A percentile compares a stretch with the other conserved stretches of the same genome.
Conservation (phyloP, 202 grass and related monocot genomes). For the Schoenoplectus triqueter region DNA sequence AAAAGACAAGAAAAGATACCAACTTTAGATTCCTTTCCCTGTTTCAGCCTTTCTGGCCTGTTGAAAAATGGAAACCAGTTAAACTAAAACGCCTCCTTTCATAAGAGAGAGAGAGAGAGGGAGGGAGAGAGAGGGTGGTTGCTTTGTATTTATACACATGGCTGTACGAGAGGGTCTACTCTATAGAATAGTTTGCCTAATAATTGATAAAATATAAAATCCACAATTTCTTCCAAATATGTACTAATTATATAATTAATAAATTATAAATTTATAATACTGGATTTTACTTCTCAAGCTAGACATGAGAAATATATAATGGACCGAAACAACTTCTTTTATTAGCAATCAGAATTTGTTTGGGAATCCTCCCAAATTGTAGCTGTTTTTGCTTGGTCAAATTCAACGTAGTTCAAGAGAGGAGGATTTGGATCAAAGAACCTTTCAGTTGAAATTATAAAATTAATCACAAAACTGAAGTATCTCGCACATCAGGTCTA, state of each 20-base stretch:
- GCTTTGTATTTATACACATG: constrained; percentile 40
- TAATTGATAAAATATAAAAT: not conserved
- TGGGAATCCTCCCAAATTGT: constrained; percentile 1
- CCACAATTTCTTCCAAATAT: not conserved
- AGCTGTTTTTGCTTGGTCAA: constrained; percentile 24
- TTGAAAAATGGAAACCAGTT: constrained; percentile 6
- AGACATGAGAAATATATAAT: not conserved
- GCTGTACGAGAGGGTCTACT: constrained; percentile 18
- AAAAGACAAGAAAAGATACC: constrained; percentile 38
- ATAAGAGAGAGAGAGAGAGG: constrained; percentile 15
- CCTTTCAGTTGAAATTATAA: not conserved
- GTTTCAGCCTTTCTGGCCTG: constrained; percentile 31
- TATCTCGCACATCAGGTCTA: not conserved
- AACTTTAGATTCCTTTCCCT: constrained; percentile 40
- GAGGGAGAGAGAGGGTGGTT: not conserved
- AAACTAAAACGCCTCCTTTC: constrained; percentile 33
- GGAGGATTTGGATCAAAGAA: constrained; percentile 5
- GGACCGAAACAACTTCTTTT: constrained; percentile 9
- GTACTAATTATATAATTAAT: not conserved
- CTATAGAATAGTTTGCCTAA: not conserved
- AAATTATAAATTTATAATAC: not conserved
- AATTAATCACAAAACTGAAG: not conserved
- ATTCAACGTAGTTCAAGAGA: constrained; percentile 18
- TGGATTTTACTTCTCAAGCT: not conserved
- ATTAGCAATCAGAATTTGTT: not conserved